Base-by-base conservation (phyloP, 192 early-diverging fungal genomes). In the Oehlia diaphana region DNA sequence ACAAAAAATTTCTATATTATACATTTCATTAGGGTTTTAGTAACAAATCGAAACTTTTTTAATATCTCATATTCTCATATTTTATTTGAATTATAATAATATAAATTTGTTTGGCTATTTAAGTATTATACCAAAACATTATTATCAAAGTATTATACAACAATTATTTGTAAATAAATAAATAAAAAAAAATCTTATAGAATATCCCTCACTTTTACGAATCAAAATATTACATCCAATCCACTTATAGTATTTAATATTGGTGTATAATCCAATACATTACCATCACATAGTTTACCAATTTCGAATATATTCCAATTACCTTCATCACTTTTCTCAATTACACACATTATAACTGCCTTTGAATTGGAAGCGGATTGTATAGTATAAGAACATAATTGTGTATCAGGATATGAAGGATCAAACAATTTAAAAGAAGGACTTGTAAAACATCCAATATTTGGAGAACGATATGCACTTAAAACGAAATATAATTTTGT, bases 401-500 rank as follows among this genome's bases (percentile, higher is more conserved):
- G 61, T 13, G 39, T 69, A n/a, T 74, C 42, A 13, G 80, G 74
- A 47, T 19, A 16, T 3, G 28, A 19, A n/a, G 39, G 53, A 68
- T 81, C 80, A 49, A 58, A 76, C 28, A 81, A 14, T 66, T 76
- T 65, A 62, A 81, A 81, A 10, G 14, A 50, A 44, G 74, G 74
- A 26, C 23, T 47, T 21, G 8, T 9, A 76, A 66, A 76, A 21
- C 49, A 14, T 1, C 72, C 62, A n/a, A 81, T 81, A 10, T 79
- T 44, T 33, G 62, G 62, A 13, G 74, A 63, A n/a, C 28, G 7
- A 31, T 9, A 81, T 39, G 80, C 39, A 16, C 74, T 77, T 13
- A 81, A 47, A 8, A 81, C 23, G 65, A 81, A 81, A 33, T 81
- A 81, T 42, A 81, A 47, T 19, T 76, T 79, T 10, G 44, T 74